These are phyloP conservation scores for Alternaria arborescens DNA, from an alignment of 2,329 filamentous ascomycete genomes.

Conservation along the genomic window DNA sequence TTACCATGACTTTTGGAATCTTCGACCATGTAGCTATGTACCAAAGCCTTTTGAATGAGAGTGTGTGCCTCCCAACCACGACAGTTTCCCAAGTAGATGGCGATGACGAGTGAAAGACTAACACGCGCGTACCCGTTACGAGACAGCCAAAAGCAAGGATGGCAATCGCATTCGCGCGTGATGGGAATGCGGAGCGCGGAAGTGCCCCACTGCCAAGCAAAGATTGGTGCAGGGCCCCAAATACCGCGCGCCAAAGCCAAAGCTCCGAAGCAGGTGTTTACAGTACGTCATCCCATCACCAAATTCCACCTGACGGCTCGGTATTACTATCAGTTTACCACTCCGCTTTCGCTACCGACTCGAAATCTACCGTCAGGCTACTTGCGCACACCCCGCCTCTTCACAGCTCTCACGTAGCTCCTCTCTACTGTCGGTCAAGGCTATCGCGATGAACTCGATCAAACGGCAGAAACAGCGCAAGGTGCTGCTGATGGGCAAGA, in stretches of 20 bases:
- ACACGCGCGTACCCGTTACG: background rate
- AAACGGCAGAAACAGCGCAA: conserved; percentile 64
- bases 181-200: conserved; percentile 12
- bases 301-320: background rate
- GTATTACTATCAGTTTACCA: background rate
- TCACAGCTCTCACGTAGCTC: background rate
- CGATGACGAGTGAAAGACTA: background rate
- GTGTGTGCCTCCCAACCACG: background rate
- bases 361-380: background rate
- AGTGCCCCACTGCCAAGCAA: conserved; percentile 21
- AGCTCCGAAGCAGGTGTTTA: conserved; percentile 22
- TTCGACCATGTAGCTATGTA: conserved; percentile 8
- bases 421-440: background rate
- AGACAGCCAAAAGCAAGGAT: conserved; percentile 10
- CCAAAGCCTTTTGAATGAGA: conserved; percentile 4
- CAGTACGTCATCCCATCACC: conserved; percentile 23
- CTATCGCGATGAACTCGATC: conserved; percentile 45
- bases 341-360: conserved; percentile 2
- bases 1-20: conserved; percentile 11
- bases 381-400: background rate
- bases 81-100: background rate
- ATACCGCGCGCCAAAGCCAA: conserved; percentile 11
- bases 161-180: conserved; percentile 6
- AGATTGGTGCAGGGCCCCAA: conserved; percentile 6
- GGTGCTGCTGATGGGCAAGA: conserved; percentile 78